Evolutionary conservation across 768 basidiomycete genomes (phyloP).

Genomic region (Tricholoma sp.): DNA sequence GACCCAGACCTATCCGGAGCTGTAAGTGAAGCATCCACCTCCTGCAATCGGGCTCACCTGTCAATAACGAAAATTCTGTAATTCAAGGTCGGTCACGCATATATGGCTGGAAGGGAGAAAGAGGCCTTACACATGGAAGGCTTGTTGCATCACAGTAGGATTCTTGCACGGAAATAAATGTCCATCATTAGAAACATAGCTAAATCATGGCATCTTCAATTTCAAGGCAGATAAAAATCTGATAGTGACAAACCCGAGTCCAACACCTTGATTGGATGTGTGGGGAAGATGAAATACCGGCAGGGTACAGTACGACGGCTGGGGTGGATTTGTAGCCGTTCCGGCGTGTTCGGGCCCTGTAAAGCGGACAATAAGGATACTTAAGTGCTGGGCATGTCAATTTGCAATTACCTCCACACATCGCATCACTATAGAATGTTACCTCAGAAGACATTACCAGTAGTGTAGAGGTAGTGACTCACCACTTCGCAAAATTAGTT

Average conservation of each 20-base stretch:
- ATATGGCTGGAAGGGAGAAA: background rate
- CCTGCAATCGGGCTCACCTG: background rate
- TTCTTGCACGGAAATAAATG: slow-evolving; percentile 52
- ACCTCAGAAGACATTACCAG: slow-evolving; percentile 23
- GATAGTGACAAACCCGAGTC: slow-evolving; percentile 3
- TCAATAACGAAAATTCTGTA: background rate
- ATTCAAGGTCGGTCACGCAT: background rate
- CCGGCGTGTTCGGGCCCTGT: slow-evolving; percentile 49
- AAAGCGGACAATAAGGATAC: background rate
- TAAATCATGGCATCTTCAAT: background rate
- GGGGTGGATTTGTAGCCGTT: slow-evolving; percentile 29
- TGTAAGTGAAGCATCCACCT: background rate
- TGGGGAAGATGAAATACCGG: slow-evolving; percentile 46
- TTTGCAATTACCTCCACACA: background rate
- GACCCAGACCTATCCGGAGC: slow-evolving; percentile 40
- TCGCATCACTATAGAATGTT: background rate
- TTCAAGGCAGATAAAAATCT: background rate
- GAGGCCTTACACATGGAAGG: slow-evolving; percentile 54
- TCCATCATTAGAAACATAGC: slow-evolving; percentile 53
- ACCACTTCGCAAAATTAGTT: slow-evolving; percentile 50
- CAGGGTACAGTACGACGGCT: slow-evolving; percentile 50
- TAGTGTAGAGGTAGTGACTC: slow-evolving; percentile 17
- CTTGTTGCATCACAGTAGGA: slow-evolving; percentile 45
- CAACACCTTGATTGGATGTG: slow-evolving; percentile 3
- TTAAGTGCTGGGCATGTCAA: background rate